Evolutionary conservation across 176 grass and related monocot genomes (phyloP).

Genomic region (Oryza rufipogon): DNA sequence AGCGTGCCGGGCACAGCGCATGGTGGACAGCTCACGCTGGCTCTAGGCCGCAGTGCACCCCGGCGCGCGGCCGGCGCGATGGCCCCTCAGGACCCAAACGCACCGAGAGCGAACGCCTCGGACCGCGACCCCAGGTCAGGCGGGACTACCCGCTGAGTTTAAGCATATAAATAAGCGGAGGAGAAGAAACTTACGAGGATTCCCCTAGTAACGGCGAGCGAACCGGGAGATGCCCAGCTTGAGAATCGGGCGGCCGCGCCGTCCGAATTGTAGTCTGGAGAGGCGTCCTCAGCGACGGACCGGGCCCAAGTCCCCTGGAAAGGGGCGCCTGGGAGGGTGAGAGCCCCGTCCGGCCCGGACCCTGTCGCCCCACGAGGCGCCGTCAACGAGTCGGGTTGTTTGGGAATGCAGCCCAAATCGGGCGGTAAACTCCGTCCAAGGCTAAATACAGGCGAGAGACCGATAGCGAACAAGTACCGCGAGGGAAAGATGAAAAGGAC

Average conservation of each 20-base stretch:
- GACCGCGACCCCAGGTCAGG: no score
- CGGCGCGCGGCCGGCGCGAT: no score
- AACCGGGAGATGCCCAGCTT: constrained; percentile 31
- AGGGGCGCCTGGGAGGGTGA: constrained; percentile 66
- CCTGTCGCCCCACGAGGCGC: constrained; percentile 44
- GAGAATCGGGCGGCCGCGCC: background rate
- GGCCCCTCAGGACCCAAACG: no score
- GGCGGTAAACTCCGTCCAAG: constrained; percentile 51
- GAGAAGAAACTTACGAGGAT: constrained; percentile 46
- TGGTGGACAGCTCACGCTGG: no score
- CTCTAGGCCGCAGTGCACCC: no score
- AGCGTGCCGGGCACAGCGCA: no score
- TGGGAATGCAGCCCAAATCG: constrained; percentile 60
- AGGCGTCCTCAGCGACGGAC: no score
- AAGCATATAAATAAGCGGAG: no score
- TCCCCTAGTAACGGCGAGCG: constrained; percentile 53
- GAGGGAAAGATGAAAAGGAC: constrained; percentile 65
- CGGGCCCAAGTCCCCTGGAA: constrained; percentile 56
- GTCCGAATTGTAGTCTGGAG: no score
- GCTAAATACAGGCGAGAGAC: constrained; percentile 62
- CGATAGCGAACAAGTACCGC: constrained; percentile 54
- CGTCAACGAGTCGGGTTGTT: constrained; percentile 59
- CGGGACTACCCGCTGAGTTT: no score
- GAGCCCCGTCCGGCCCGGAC: constrained; percentile 54
- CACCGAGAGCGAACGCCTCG: no score